Base-by-base conservation (phyloP, 2,329 filamentous ascomycete genomes). In the Penicillium polonicum region DNA sequence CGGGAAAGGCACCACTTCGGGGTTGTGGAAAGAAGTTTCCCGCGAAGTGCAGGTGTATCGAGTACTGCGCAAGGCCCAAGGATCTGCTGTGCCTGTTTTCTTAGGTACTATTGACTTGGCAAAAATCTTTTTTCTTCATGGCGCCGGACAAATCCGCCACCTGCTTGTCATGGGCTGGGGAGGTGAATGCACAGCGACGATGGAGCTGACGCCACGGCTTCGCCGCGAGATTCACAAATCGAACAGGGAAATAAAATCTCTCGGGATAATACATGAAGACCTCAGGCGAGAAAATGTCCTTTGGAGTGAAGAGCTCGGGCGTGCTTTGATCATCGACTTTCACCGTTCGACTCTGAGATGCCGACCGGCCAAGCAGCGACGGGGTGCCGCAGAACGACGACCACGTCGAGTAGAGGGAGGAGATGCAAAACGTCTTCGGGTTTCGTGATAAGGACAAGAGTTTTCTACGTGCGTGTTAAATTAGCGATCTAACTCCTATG, bases 91-190 rank as follows among this genome's bases (percentile, higher is more conserved):
- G 1, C 59, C 61, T 51, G 41, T 63, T 12, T 63, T 63, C 15
- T 19, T 63, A 1, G 59, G 54, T 2, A 56, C 45, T 2, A 63
- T 61, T 13, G 57, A 60, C 48, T 39, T 61, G 3, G 54, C 59
- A 5, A 57, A 59, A 46, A 60, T 60, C 23, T 72, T 70, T 44
- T 72, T 72, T 48, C 62, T 72, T 6, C 55, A 72, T 57, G 62
- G 67, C 1, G 65, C 46, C 27, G 23, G 46, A 49, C 4, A 23
- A 1, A 49, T 49, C 8, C 31, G 23, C 15, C 17, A 49, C 4
- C 15, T 49, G 10, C 46, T 49, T 5, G 17, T 49, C 0, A 49
- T 49, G 9, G 46, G 46, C 17, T 49, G 23, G 46, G 46, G 33
- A 0, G 46, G 46, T 10, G 3, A 42, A 1, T n/a, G 48, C 7